Percentiles rank a stretch among this genome's conserved stretches.
Conservation (phyloP, 305 asterid genomes). For the Fraxinus ornus region DNA sequence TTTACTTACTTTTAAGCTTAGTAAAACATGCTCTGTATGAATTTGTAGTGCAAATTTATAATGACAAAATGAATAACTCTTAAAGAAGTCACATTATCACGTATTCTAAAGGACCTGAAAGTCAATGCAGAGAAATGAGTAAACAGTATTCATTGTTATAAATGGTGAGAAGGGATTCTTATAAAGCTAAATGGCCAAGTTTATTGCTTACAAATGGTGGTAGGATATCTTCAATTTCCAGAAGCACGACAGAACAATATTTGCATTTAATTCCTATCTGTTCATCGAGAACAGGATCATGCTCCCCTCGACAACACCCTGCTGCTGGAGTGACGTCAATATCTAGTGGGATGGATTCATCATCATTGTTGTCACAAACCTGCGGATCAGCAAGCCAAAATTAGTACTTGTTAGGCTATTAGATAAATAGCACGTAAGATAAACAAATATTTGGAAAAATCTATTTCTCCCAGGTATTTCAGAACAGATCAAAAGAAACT, state of each 20-base stretch:
- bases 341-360: conserved; percentile 9
- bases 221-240: conserved; percentile 57
- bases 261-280: conserved; percentile 59
- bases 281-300: conserved; percentile 52
- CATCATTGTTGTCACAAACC: conserved; percentile 29
- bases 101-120: not conserved
- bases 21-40: not conserved
- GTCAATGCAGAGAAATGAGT: not conserved
- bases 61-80: too few species aligned
- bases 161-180: not conserved
- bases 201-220: conserved; percentile 61
- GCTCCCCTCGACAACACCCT: conserved; percentile 54
- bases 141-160: not conserved
- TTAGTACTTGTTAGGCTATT: not conserved
- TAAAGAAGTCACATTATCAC: not conserved
- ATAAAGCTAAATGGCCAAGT: not conserved
- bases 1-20: not conserved
- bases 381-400: conserved; percentile 21
- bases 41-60: not conserved
- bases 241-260: conserved; percentile 39
- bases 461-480: not conserved
- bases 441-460: not conserved
- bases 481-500: not conserved
- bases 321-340: conserved; percentile 31
- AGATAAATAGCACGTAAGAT: not conserved